These are phyloP conservation scores for Saxophila tyrrhenica DNA, from an alignment of 495 filamentous ascomycete species.

Conservation along the genomic window DNA sequence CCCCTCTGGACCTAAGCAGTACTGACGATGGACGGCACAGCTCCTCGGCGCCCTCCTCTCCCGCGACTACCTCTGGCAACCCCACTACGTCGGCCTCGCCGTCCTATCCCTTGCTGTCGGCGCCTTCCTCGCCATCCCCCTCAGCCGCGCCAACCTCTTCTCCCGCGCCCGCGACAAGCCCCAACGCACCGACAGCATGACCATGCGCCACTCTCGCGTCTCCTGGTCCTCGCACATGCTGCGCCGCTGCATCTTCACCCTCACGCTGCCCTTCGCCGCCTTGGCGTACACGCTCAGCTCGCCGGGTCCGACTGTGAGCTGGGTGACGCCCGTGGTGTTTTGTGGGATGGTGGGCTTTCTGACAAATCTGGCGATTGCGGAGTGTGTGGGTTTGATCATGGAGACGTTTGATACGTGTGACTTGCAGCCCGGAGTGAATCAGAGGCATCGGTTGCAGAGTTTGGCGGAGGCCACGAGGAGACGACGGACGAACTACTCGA, in stretches of 20 bases:
- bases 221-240: slow-evolving; percentile 58
- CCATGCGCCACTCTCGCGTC: slow-evolving; percentile 41
- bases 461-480: slow-evolving; percentile 36
- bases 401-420: slow-evolving; percentile 70
- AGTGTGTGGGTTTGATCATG: slow-evolving; percentile 68
- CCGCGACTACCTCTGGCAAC: slow-evolving; percentile 47
- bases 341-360: slow-evolving; percentile 56
- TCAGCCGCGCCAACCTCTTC: slow-evolving; percentile 59
- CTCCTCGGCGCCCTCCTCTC: slow-evolving; percentile 58
- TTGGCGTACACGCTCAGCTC: slow-evolving; percentile 54
- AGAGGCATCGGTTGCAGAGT: slow-evolving; percentile 36
- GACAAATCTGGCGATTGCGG: slow-evolving; percentile 59
- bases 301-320: slow-evolving; percentile 43
- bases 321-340: slow-evolving; percentile 52
- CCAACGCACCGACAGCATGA: slow-evolving; percentile 47
- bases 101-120: slow-evolving; percentile 53
- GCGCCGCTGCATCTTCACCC: slow-evolving; percentile 52
- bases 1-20: slow-evolving; percentile 2
- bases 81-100: slow-evolving; percentile 51
- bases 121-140: slow-evolving; percentile 54
- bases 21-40: slow-evolving; percentile 22
- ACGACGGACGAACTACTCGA: slow-evolving; percentile 54
- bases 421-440: slow-evolving; percentile 51
- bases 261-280: slow-evolving; percentile 52
- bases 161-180: slow-evolving; percentile 45